Evolutionary conservation across 495 filamentous ascomycete species (phyloP), one percentile per base, ranked within the genome.

Genomic region (Cercophora sp.): DNA sequence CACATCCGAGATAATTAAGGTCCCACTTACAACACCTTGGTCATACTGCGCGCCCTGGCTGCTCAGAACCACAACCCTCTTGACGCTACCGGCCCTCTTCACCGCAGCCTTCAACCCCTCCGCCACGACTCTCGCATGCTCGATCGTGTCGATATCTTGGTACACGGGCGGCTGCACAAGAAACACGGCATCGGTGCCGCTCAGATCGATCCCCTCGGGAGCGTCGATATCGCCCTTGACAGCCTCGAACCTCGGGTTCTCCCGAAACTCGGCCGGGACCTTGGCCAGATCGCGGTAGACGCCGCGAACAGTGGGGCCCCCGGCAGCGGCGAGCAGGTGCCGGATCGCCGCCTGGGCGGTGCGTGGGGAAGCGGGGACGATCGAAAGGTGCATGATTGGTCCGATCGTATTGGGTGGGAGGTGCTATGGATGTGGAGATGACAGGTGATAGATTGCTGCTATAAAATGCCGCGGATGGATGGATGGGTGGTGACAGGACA

Each of bases 41-140:
- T 52, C 47, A 32, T 62, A 61, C 40, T 66, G 63, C 15, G 63
- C 63, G 2, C 63, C 60, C n/a, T 44, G 25, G 26, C 55, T 62
- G 1, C 46, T 35, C 22, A 66, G 5, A 0, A 57, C 11, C 1
- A 64, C 63, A 8, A 66, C 36, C 6, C 52, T 40, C 52, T 52
- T 58, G n/a, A 65, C 60, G 0, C 50, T 39, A 0, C 19, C 48
- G 6, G 57, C 52, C n/a, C 48, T 52, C 46, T 47, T 11, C 10
- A 61, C 32, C 2, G 62, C 60, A 2, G 34, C 41, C 54, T 59
- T 65, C 27, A 65, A 36, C 10, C 56, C 58, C 48, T 56, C 52
- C 5, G 60, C 48, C 34, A 59, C 47, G 13, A 6, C 10, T 11
- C 10, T 36, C 11, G 59, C 54, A 20, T 55, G 51, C 22, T 51